A percentile compares a stretch with the other conserved stretches of the same genome.
Conservation (phyloP, 2,329 filamentous ascomycete species). For the Penicillium sclerotigenum region DNA sequence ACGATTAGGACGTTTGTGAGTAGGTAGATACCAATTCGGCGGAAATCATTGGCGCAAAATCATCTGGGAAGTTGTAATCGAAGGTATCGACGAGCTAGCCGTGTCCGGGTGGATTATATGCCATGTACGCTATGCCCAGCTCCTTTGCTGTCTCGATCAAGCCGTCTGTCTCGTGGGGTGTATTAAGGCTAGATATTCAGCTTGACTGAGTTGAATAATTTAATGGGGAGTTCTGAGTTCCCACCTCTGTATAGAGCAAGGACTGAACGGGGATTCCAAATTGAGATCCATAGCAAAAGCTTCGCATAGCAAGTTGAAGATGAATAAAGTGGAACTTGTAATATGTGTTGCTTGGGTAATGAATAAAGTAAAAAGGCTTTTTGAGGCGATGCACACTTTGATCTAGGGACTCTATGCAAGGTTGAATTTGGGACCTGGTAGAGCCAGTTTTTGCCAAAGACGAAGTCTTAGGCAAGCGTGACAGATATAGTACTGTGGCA, state of each 20-base stretch:
- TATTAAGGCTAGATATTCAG: slow-evolving; percentile 47
- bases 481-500: slow-evolving; percentile 14
- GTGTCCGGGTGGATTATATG: slow-evolving; percentile 49
- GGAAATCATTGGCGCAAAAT: slow-evolving; percentile 47
- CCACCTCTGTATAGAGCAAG: slow-evolving; percentile 5
- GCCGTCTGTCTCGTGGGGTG: slow-evolving; percentile 40
- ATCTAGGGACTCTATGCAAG: background rate
- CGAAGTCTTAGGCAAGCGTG: slow-evolving; percentile 10
- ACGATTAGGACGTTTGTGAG: background rate
- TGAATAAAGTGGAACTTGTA: slow-evolving; percentile 6
- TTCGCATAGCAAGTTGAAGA: slow-evolving; percentile 13
- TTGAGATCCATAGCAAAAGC: slow-evolving; percentile 4
- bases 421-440: background rate
- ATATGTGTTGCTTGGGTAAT: background rate
- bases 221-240: too few species aligned
- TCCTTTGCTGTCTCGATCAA: slow-evolving; percentile 45
- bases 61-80: slow-evolving; percentile 43
- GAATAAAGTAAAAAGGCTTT: background rate
- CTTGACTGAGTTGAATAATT: slow-evolving; percentile 22
- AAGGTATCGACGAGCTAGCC: slow-evolving; percentile 50
- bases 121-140: slow-evolving; percentile 44
- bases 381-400: background rate
- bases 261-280: slow-evolving; percentile 11
- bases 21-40: slow-evolving; percentile 32
- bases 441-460: slow-evolving; percentile 6